These are phyloP conservation scores for Cladophialophora carrionii DNA, from an alignment of 2,329 filamentous ascomycete species.

Conservation along the genomic window DNA sequence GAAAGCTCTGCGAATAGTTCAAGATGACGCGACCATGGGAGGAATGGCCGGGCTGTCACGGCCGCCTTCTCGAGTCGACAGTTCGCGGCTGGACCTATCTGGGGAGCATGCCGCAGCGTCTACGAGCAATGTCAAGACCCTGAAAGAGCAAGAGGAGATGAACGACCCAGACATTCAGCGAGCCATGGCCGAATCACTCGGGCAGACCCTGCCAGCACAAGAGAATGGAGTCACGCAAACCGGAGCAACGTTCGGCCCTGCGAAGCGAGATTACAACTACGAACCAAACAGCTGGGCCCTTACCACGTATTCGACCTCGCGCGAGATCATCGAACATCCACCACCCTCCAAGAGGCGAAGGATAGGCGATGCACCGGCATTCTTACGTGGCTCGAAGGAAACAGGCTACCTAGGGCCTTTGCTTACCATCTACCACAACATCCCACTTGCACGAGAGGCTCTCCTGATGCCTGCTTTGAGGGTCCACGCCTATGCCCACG, in stretches of 20 bases:
- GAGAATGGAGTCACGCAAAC: slow-evolving; percentile 58
- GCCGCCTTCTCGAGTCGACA: slow-evolving; percentile 52
- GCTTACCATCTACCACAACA: slow-evolving; percentile 64
- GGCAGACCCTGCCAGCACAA: slow-evolving; percentile 52
- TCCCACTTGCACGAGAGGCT: slow-evolving; percentile 62
- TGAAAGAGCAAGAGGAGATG: slow-evolving; percentile 44
- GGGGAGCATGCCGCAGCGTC: slow-evolving; percentile 39
- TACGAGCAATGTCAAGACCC: slow-evolving; percentile 40
- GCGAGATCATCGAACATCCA: slow-evolving; percentile 60
- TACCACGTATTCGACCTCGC: slow-evolving; percentile 53
- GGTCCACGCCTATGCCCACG: slow-evolving; percentile 57
- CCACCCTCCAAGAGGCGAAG: slow-evolving; percentile 56
- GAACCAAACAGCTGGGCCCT: slow-evolving; percentile 61
- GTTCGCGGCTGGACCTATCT: slow-evolving; percentile 40
- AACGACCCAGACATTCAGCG: slow-evolving; percentile 51
- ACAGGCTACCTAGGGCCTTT: slow-evolving; percentile 60
- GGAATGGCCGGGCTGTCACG: slow-evolving; percentile 50
- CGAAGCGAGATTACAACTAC: slow-evolving; percentile 57
- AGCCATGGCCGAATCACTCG: slow-evolving; percentile 53
- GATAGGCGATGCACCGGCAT: slow-evolving; percentile 55
- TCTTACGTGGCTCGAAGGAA: slow-evolving; percentile 60
- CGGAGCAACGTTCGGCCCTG: slow-evolving; percentile 57
- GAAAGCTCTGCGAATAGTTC: slow-evolving; percentile 43
- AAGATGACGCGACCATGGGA: slow-evolving; percentile 44
- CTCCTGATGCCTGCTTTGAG: slow-evolving; percentile 55